Conservation (phyloP, 768 basidiomycete species). For the Suillus discolor region DNA sequence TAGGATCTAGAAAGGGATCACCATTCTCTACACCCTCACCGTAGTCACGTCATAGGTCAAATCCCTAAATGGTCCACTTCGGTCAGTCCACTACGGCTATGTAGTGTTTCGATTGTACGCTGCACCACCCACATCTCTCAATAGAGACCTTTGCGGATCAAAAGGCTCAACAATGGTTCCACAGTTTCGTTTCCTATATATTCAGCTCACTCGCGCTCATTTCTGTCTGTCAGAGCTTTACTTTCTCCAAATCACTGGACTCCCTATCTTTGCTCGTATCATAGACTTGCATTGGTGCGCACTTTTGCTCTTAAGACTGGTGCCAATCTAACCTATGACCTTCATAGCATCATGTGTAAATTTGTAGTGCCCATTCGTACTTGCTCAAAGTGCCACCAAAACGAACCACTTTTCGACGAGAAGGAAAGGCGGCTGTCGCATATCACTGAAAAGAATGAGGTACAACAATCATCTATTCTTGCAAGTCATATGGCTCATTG, state of each 20-base stretch:
- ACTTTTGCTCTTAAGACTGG: neutral
- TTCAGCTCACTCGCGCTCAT: neutral
- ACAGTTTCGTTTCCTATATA: neutral
- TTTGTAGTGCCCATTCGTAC: conserved; percentile 32
- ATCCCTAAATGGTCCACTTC: neutral
- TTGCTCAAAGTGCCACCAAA: conserved; percentile 30
- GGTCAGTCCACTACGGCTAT: neutral
- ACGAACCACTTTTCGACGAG: conserved; percentile 29
- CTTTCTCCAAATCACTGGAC: neutral
- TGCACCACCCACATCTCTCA: neutral
- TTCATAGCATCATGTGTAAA: conserved; percentile 29
- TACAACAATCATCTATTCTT: conserved; percentile 3
- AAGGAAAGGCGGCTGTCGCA: conserved; percentile 19
- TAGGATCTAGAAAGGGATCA: neutral
- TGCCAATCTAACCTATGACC: neutral
- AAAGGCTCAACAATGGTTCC: neutral
- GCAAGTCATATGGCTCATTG: neutral
- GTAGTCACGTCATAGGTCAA: neutral
- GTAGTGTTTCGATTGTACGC: neutral
- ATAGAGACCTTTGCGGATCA: neutral
- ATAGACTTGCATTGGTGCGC: neutral
- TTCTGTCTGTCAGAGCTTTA: neutral
- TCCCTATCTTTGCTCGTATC: neutral
- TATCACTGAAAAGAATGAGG: conserved; percentile 22
- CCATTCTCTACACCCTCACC: neutral